phyloP scores from a whole-genome alignment of 495 filamentous ascomycete species.

The Aspergillus bertholletiae region DNA sequence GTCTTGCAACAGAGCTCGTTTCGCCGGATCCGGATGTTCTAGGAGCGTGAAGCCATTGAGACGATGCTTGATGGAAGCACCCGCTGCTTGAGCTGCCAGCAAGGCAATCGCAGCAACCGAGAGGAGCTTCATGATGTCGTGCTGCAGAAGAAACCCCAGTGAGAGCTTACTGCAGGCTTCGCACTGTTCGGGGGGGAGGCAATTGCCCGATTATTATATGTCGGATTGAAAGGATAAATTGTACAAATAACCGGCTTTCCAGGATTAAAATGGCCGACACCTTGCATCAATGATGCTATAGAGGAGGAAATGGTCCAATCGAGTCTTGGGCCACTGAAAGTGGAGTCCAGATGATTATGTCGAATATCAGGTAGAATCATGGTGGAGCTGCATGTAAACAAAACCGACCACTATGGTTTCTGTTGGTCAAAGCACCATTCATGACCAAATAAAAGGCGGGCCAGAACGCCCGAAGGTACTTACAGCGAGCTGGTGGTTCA shows the following conservation, averaged over 20 bases:
- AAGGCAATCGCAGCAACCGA: slow-evolving; percentile 27
- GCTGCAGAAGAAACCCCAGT: neutral
- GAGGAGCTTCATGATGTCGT: slow-evolving; percentile 31
- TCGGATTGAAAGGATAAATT: neutral
- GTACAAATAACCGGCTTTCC: neutral
- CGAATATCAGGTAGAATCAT: slow-evolving; percentile 5
- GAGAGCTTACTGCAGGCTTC: neutral
- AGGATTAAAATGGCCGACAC: neutral
- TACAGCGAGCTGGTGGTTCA: neutral
- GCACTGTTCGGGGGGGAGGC: neutral
- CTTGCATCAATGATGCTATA: neutral
- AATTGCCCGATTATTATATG: neutral
- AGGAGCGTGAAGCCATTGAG: slow-evolving; percentile 34
- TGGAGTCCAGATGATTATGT: neutral
- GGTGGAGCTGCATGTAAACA: neutral
- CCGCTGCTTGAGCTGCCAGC: slow-evolving; percentile 35
- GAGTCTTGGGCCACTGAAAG: slow-evolving; percentile 3
- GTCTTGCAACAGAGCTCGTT: slow-evolving; percentile 36
- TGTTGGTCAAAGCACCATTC: neutral
- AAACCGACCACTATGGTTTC: neutral
- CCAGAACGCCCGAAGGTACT: neutral
- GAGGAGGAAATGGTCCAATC: neutral
- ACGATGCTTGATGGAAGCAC: slow-evolving; percentile 33
- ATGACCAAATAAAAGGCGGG: neutral
- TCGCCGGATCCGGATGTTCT: slow-evolving; percentile 34